Base-by-base conservation (phyloP, 192 early-diverging fungal genomes). In the Coemansia interrupta region DNA sequence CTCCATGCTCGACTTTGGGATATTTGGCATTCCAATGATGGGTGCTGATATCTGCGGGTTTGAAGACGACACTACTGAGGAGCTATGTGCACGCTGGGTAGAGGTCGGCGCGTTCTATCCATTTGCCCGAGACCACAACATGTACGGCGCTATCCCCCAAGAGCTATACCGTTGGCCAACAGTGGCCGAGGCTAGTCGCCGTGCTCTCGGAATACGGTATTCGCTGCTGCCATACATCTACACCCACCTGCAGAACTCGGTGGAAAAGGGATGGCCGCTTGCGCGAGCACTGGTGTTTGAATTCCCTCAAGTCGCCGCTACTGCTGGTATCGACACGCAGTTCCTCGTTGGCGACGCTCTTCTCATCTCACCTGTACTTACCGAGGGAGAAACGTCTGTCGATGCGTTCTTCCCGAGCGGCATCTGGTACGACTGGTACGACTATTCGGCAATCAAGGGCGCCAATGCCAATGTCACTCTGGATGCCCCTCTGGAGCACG, bases 31-130 rank as follows among this genome's bases (percentile, higher is more conserved):
- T 29, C 86, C 85, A 0, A 84, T 85, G 69, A 73, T 83, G 2
- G 88, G 88, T 15, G 63, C 88, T 13, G 88, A 90, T 62, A 83
- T 90, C 29, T 86, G 88, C 56, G 88, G 88, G 9, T 90, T 90
- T 66, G 75, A 71, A 17, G 68, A 70, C 4, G 71, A 83, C 23
- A 66, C 84, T 0, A 81, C 80, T 1, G 84, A 87, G 56, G 81
- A 87, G 46, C 72, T 90, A 18, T 86, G 84, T 40, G 80, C 82
- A 0, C 72, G 88, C 19, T 90, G 87, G 87, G 68, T 73, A 14
- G 71, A 85, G 59, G 54, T 89, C 1, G 87, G 86, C 32, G 64
- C 84, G 5, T 83, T 86, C 38, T 83, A 83, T 40, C 86, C 86
- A 2, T 87, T 87, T 44, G 61, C 82, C 22, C 66, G 88, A 17